A percentile compares a stretch with the other conserved stretches of the same genome.
These are phyloP conservation scores for Alternaria sp. DNA, from an alignment of 2,329 filamentous ascomycete species.

Conservation along the genomic window DNA sequence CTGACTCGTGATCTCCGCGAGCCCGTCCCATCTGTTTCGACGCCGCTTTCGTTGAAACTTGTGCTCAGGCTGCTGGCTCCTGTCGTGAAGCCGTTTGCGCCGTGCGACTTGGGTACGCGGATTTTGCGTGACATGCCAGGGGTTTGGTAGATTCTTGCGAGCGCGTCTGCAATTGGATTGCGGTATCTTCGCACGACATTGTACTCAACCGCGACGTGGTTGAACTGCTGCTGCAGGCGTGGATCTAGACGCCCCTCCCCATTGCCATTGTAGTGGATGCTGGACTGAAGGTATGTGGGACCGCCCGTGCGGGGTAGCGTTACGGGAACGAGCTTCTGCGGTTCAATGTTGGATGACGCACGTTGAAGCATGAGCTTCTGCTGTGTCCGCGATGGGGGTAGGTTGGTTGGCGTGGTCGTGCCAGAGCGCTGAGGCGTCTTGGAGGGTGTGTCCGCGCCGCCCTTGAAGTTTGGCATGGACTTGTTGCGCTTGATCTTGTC, in stretches of 20 bases:
- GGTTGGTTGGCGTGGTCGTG: conserved; percentile 50
- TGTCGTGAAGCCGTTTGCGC: conserved; percentile 36
- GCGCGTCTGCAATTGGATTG: conserved; percentile 70
- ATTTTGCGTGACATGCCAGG: conserved; percentile 52
- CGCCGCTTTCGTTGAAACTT: conserved; percentile 36
- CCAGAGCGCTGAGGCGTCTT: conserved; percentile 43
- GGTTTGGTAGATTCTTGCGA: conserved; percentile 61
- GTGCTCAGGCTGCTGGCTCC: conserved; percentile 39
- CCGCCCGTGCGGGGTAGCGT: conserved; percentile 47
- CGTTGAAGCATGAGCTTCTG: conserved; percentile 78
- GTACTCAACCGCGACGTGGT: conserved; percentile 75
- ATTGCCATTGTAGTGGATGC: conserved; percentile 45
- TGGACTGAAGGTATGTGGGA: conserved; percentile 40
- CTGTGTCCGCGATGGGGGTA: conserved; percentile 68
- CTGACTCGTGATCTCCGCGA: conserved; percentile 38
- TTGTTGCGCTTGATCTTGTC: conserved; percentile 47
- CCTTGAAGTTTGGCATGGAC: conserved; percentile 47
- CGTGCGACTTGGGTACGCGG: conserved; percentile 25
- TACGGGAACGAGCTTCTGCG: conserved; percentile 56
- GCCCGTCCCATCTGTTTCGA: conserved; percentile 36
- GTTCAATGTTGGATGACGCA: conserved; percentile 74
- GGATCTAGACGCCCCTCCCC: conserved; percentile 61
- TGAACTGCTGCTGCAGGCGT: conserved; percentile 68
- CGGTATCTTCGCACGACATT: conserved; percentile 75
- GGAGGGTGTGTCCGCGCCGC: conserved; percentile 35